These are phyloP conservation scores for Aspergillus fumigatiaffinis DNA, from an alignment of 2,329 filamentous ascomycete species.

Conservation along the genomic window DNA sequence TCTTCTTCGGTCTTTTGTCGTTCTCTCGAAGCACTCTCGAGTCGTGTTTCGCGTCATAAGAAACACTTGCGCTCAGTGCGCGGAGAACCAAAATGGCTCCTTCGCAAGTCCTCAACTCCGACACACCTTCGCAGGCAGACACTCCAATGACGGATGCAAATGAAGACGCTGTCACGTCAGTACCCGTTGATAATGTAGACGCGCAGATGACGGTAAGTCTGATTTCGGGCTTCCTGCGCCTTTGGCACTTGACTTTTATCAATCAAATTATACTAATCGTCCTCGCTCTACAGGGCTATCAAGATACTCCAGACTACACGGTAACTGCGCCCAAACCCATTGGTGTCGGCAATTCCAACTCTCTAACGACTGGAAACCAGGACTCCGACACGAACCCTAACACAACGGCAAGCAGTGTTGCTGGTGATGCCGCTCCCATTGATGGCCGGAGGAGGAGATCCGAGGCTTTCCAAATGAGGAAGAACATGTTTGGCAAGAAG, in stretches of 20 bases:
- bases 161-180: constrained; percentile 31
- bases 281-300: constrained; percentile 38
- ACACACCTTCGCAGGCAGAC: constrained; percentile 42
- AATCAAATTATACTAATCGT: constrained; percentile 10
- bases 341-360: background rate
- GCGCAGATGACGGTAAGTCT: constrained; percentile 39
- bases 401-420: constrained; percentile 76
- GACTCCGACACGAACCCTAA: constrained; percentile 65
- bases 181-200: constrained; percentile 35
- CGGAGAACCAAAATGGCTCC: constrained; percentile 39
- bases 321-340: constrained; percentile 30
- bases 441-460: constrained; percentile 84
- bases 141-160: constrained; percentile 46
- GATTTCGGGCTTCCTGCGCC: background rate
- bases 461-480: constrained; percentile 82
- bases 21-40: background rate
- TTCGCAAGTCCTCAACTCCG: constrained; percentile 33
- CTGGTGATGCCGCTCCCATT: constrained; percentile 61
- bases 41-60: background rate
- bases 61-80: constrained; percentile 23
- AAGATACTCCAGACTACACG: constrained; percentile 62
- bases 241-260: background rate
- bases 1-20: background rate
- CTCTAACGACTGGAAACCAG: constrained; percentile 27
- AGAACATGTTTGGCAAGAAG: constrained; percentile 92